Conservation (phyloP, 1,284 basidiomycete genomes). For the Schizopora paradoxa region DNA sequence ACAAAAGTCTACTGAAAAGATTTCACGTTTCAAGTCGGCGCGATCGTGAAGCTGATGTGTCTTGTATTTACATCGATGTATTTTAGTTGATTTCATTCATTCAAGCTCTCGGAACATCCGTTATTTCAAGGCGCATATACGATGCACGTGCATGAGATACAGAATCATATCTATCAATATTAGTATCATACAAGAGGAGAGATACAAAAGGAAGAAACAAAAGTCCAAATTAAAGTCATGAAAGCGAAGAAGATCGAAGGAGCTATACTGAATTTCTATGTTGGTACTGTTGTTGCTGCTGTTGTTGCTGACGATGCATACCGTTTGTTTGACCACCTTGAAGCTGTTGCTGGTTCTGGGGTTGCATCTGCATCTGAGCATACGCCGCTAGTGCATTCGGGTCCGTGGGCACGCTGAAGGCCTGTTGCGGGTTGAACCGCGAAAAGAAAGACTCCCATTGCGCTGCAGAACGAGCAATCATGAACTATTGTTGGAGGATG, state of each 20-base stretch:
- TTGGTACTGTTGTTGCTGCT: constrained; percentile 7
- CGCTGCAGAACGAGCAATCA: constrained; percentile 34
- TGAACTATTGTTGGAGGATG: neutral
- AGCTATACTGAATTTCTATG: constrained; percentile 4
- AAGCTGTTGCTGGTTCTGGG: constrained; percentile 13
- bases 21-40: constrained; percentile 44
- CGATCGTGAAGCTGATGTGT: constrained; percentile 32
- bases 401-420: constrained; percentile 6
- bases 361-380: constrained; percentile 13
- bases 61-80: no score
- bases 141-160: no score
- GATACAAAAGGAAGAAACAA: neutral
- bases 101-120: no score
- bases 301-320: constrained; percentile 4
- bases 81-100: no score
- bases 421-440: constrained; percentile 36
- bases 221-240: neutral
- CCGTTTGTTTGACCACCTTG: no score
- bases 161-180: neutral
- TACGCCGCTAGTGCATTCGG: constrained; percentile 13
- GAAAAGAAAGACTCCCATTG: constrained; percentile 77
- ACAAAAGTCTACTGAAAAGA: constrained; percentile 31
- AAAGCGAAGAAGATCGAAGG: constrained; percentile 1
- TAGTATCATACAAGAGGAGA: neutral
- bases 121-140: no score